Base-by-base conservation (phyloP, 139 green algal genomes). In the Spirogloea muscicola region DNA sequence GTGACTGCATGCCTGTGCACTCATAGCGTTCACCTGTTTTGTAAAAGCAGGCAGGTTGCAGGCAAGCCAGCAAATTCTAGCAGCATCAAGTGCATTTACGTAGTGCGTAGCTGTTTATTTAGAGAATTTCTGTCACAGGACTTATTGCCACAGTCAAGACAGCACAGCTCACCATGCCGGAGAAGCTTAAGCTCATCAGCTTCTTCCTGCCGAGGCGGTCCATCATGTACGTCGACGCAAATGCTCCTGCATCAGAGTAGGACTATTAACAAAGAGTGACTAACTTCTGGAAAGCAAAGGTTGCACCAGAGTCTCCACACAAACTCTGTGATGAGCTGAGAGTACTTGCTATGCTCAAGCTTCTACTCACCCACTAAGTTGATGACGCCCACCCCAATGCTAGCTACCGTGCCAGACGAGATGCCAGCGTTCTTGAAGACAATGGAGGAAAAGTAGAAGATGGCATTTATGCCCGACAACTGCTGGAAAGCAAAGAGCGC, bases 371-470 rank as follows among this genome's bases (percentile, higher is more conserved):
- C 70, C 5, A 72, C 31, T 18, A 97, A 86, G 71, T 97, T 97
- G 48, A 87, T 86, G 34, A 84, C 76, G 40, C 93, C 93, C 49
- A 97, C 88, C 0, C 87, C 91, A 2, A 88, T 90, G 65, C 71
- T 89, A n/a, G 93, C 93, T 36, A 95, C 75, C 1, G 90, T 86
- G 27, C 78, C 90, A 4, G 82, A 90, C 27, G 77, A 58, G 10
- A 97, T 86, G 31, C 93, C 93, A 0, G 93, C 93, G 82, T 94
- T 44, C 59, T 77, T 77, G 85, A 98, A 97, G 4, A 97, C 89
- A 13, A 86, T 86, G 46, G 86, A 91, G 33, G 88, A 93, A 76
- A 96, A 96, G 85, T 93, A 96, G 39, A 96, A 86, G 55, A 97
- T 87, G 4, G 90, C 90, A 84, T 96, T 96, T 84, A 98, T 95